A percentile compares a stretch with the other conserved stretches of the same genome.
phyloP scores from a whole-genome alignment of 768 basidiomycete species.

The Gloeostereum incarnatum region DNA sequence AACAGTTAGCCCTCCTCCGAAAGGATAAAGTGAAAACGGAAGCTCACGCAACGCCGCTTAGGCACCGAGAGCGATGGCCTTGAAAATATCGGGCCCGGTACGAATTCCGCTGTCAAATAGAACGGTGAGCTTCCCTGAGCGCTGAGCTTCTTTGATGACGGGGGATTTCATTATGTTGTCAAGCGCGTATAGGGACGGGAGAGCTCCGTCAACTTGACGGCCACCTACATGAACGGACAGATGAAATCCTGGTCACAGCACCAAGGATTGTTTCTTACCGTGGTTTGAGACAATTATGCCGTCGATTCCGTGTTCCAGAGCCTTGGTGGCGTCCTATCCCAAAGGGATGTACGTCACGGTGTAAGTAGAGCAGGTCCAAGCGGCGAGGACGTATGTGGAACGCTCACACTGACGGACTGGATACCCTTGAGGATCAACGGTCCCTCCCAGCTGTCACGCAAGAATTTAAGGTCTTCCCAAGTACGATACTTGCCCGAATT shows the following conservation, averaged over 20 bases:
- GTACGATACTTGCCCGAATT: slow-evolving; percentile 53
- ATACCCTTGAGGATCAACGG: slow-evolving; percentile 75
- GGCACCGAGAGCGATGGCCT: slow-evolving; percentile 81
- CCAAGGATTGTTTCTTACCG: slow-evolving; percentile 25
- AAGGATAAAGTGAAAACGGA: slow-evolving; percentile 2
- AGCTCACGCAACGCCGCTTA: slow-evolving; percentile 66
- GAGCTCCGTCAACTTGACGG: slow-evolving; percentile 70
- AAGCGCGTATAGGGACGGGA: slow-evolving; percentile 65
- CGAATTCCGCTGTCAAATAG: slow-evolving; percentile 80
- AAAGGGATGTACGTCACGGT: background rate
- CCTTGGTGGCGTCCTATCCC: slow-evolving; percentile 55
- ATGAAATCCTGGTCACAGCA: background rate
- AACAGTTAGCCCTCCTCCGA: no score
- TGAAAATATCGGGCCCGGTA: slow-evolving; percentile 75
- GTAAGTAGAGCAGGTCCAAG: background rate
- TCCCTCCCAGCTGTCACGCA: slow-evolving; percentile 70
- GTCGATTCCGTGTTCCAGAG: slow-evolving; percentile 52
- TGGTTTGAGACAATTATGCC: slow-evolving; percentile 81
- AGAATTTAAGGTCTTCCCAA: slow-evolving; percentile 66
- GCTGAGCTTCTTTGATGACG: slow-evolving; percentile 47
- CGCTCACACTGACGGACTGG: slow-evolving; percentile 45
- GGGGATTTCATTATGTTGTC: slow-evolving; percentile 57
- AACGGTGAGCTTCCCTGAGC: slow-evolving; percentile 51
- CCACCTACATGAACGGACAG: slow-evolving; percentile 33
- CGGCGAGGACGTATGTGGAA: background rate